Evolutionary conservation across 345 rosid genomes (phyloP), one percentile per base, ranked within the genome.

Genomic region (Microthlaspi erraticum): DNA sequence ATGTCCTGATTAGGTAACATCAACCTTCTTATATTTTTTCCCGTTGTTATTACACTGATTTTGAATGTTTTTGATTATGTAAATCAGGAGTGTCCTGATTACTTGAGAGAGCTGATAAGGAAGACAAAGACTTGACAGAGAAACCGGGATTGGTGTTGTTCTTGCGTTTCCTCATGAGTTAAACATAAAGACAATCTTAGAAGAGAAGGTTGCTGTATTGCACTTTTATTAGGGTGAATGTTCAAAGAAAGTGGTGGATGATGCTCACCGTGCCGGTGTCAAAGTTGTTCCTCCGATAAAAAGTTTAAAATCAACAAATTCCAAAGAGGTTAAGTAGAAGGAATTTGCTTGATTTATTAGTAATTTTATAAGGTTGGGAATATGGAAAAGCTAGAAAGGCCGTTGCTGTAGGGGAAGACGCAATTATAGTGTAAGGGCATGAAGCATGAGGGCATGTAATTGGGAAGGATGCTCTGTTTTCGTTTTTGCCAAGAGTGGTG

Each of bases 381-480:
- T 72, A 31, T 81, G 1, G 91, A 87, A 68, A 79, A 66, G 92
- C 94, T 20, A 81, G 64, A 66, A 85, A 76, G 19, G 92, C 90
- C 10, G 48, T 85, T 39, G 44, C 59, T 61, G 87, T 79, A 38
- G 91, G 92, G 46, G 92, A 83, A 10, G 98, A 92, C 78, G 98
- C 94, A 0, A 88, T 92, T 63, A 89, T 87, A 31, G 87, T 92
- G 63, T 96, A 92, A 83, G 98, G 94, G 45, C 84, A 76, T 45
- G 98, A 89, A 85, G 98, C 94, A 10, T 94, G 94, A 33, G 98
- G 98, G 10, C 96, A 92, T 82, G 85, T 92, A 9, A 83, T 84
- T 58, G 91, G 98, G 50, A 87, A 87, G 98, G 96, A 92, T 20
- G 78, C 80, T 53, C 62, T 92, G 58, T 80, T 88, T 70, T 84